Conservation (phyloP, 108 stramenopile genomes). For the Poteriospumella lacustris region DNA sequence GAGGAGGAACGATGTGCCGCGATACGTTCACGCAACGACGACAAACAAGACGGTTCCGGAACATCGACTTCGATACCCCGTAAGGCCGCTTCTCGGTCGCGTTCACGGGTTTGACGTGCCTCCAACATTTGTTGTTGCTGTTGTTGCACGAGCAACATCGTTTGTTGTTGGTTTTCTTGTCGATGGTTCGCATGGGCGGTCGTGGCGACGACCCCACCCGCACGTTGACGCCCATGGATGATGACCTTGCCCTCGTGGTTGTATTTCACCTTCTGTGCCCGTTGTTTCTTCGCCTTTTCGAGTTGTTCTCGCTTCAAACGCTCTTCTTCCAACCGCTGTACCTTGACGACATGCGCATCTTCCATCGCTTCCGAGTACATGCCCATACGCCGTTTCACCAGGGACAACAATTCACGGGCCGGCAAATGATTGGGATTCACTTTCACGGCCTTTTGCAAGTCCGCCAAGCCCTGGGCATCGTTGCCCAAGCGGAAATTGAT, state of each 20-base stretch:
- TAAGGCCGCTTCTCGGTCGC: neutral
- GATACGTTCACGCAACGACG: neutral
- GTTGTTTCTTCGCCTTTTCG: neutral
- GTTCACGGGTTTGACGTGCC: neutral
- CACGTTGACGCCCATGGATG: too few relatives aligned
- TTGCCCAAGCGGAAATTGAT: neutral
- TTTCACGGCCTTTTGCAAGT: neutral
- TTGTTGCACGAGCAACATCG: neutral
- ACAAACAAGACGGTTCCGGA: neutral
- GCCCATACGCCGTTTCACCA: conserved; percentile 1
- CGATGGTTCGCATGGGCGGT: neutral
- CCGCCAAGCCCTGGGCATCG: neutral
- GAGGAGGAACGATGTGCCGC: neutral
- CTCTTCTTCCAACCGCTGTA: neutral
- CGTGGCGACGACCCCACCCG: too few relatives aligned
- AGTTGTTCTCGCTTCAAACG: too few relatives aligned
- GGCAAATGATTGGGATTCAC: neutral
- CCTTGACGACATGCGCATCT: neutral
- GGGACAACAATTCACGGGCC: neutral
- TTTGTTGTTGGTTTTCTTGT: neutral
- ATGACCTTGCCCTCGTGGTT: neutral
- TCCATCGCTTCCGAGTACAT: neutral
- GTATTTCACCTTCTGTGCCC: neutral
- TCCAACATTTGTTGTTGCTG: neutral
- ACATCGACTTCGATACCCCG: neutral